Evolutionary conservation across 2,329 filamentous ascomycete genomes (phyloP).

Genomic region (Penicillium sp.): DNA sequence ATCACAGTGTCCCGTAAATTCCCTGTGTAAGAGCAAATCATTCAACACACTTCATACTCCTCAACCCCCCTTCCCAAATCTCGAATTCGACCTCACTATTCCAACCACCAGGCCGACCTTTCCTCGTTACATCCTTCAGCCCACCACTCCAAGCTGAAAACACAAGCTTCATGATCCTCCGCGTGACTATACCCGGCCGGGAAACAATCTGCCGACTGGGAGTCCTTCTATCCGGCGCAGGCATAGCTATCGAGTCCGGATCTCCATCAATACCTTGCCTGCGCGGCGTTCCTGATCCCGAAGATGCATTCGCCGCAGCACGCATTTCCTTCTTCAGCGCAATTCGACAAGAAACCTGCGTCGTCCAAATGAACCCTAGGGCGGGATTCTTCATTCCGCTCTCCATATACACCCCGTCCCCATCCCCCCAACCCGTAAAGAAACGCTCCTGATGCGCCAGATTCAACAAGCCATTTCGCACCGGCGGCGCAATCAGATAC

Average conservation of each 20-base stretch:
- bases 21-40: background rate
- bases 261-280: background rate
- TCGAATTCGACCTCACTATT: conserved; percentile 62
- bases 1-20: background rate
- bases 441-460: conserved; percentile 84
- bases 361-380: conserved; percentile 84
- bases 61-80: conserved; percentile 62
- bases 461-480: conserved; percentile 56
- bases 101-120: conserved; percentile 36
- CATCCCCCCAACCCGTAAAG: conserved; percentile 93
- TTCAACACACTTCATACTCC: conserved; percentile 12
- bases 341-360: conserved; percentile 78
- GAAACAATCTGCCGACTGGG: background rate
- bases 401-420: conserved; percentile 52
- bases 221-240: background rate
- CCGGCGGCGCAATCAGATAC: conserved; percentile 40
- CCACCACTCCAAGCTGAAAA: conserved; percentile 73
- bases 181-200: conserved; percentile 42
- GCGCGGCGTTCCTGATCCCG: background rate
- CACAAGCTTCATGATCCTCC: conserved; percentile 79
- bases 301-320: too few species aligned
- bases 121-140: conserved; percentile 47
- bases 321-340: conserved; percentile 68
- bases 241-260: conserved; percentile 7
- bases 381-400: conserved; percentile 71